A percentile compares a stretch with the other conserved stretches of the same genome.
Conservation (phyloP, 1,139 yeast species). For the Geotrichum bryndzae region DNA sequence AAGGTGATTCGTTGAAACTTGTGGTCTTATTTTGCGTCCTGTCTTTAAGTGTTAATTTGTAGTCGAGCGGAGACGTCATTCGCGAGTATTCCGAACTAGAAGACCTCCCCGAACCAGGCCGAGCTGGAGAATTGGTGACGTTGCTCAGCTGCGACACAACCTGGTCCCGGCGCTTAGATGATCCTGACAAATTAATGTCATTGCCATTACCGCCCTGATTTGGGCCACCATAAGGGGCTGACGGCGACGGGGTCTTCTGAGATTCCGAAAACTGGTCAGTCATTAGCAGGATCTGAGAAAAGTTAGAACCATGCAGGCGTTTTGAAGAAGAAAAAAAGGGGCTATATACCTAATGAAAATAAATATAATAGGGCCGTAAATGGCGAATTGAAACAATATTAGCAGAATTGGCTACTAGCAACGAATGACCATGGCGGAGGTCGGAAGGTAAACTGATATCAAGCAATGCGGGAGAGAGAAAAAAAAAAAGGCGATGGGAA, state of each 20-base stretch:
- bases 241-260: not conserved
- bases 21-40: not conserved
- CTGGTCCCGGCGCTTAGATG: not conserved
- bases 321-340: not conserved
- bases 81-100: not conserved
- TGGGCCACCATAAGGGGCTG: not conserved
- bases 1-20: not conserved
- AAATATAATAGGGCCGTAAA: not conserved
- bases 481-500: too few relatives aligned
- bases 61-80: slow-evolving; percentile 1
- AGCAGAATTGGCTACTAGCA: not conserved
- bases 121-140: not conserved
- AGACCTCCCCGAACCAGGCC: not conserved
- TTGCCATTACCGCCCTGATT: not conserved
- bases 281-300: not conserved
- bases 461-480: not conserved
- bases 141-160: not conserved
- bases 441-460: not conserved
- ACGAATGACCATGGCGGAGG: not conserved
- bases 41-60: not conserved
- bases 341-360: not conserved
- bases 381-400: not conserved
- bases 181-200: not conserved
- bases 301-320: not conserved
- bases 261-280: not conserved